Conservation (phyloP, 352 stramenopile species). For the Globisporangium solare region DNA sequence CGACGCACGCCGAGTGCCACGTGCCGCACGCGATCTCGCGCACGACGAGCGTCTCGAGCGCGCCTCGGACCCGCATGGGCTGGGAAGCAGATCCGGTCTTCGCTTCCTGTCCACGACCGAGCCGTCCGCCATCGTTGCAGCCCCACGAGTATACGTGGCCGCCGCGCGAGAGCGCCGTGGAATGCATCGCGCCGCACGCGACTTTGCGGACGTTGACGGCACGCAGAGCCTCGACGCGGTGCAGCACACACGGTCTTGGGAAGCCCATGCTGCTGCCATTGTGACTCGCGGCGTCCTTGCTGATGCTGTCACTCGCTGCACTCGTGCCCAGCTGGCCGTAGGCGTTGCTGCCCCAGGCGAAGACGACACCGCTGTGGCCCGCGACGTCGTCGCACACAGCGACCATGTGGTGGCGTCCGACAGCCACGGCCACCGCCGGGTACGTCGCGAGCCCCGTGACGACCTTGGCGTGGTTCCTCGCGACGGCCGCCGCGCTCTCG, state of each 20-base stretch:
- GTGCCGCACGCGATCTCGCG: conserved; percentile 62
- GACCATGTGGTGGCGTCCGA: conserved; percentile 58
- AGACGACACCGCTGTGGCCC: conserved; percentile 57
- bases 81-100: background rate
- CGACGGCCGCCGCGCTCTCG: conserved; percentile 40
- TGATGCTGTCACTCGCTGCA: background rate
- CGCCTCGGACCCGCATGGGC: conserved; percentile 25
- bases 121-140: conserved; percentile 83
- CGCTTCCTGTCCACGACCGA: conserved; percentile 25
- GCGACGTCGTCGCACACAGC: conserved; percentile 66
- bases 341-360: conserved; percentile 73
- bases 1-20: conserved; percentile 73
- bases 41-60: conserved; percentile 26
- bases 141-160: conserved; percentile 93
- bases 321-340: conserved; percentile 58
- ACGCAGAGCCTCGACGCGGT: conserved; percentile 48
- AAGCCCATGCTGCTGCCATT: conserved; percentile 22
- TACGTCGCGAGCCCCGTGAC: conserved; percentile 56
- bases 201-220: conserved; percentile 67
- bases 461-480: conserved; percentile 46
- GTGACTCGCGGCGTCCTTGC: background rate
- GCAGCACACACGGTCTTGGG: conserved; percentile 50
- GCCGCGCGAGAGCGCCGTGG: conserved; percentile 74
- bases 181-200: conserved; percentile 89
- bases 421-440: conserved; percentile 43